Evolutionary conservation across 352 stramenopile genomes (phyloP), one percentile per base, ranked within the genome.

Genomic region (Globisporangium spinosum): DNA sequence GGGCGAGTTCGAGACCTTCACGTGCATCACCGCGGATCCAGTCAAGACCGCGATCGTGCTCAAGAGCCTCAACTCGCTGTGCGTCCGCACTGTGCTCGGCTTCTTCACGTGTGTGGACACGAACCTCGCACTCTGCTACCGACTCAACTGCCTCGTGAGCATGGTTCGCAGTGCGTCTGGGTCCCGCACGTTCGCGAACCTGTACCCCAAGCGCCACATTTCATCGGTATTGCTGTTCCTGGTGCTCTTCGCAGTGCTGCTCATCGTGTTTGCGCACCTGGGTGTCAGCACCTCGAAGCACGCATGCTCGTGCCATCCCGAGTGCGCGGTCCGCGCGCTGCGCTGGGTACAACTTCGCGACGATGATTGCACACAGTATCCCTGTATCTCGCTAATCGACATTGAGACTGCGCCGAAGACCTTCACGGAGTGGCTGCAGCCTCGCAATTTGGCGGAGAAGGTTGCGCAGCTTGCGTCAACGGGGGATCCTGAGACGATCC

Each of bases 11-110:
- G 13, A 20, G 38, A 45, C 3, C 38, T 4, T 20, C 38, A 12
- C 13, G 38, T 12, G 38, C 13, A 17, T 45, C 38, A 15, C 20
- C 38, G 38, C 38, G 12, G 38, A 45, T 4, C 38, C 13, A 4
- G 3, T 45, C 38, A 45, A 45, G 13, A 45, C 38, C 38, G 38
- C 12, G 38, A 45, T 45, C 38, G 38, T 20, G 38, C 38, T 45
- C 38, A 27, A 77, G 57, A 71, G 34, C 6, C 57, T 84, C 3
- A 73, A 78, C 29, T 80, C 70, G 0, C 66, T 84, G 5, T 69
- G 77, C 0, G 77, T 82, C 34, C 62, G 67, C 40, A 73, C 77
- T 0, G 29, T 53, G 0, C 34, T 77, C 5, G 57, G 73, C 15
- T 68, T 81, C 17, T 77, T 82, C 49, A 68, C 45, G 20, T 12